phyloP scores from a whole-genome alignment of 345 rosid species.

The Citrus sp. region DNA sequence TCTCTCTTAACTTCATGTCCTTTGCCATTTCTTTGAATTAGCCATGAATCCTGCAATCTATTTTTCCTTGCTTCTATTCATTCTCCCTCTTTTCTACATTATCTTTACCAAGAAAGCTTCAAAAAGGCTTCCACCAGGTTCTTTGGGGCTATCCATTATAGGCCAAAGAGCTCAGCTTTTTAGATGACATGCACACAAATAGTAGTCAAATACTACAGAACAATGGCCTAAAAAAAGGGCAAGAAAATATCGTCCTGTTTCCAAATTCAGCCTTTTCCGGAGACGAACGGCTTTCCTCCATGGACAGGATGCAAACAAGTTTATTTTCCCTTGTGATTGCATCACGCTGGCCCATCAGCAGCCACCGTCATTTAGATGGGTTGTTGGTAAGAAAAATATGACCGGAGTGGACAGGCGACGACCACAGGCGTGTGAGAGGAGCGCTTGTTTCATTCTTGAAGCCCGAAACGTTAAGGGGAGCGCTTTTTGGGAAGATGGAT shows the following conservation, averaged over 20 bases:
- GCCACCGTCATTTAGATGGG: conserved; percentile 20
- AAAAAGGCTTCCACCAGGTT: conserved; percentile 33
- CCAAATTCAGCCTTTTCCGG: conserved; percentile 42
- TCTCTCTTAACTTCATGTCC: neutral
- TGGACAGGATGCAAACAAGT: conserved; percentile 50
- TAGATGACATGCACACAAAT: conserved; percentile 34
- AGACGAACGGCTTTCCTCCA: conserved; percentile 39
- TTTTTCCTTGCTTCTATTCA: conserved; percentile 2
- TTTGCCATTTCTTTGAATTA: neutral
- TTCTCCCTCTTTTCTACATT: conserved; percentile 17
- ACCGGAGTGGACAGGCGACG: conserved; percentile 32
- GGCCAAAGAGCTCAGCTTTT: conserved; percentile 25
- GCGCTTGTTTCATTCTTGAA: conserved; percentile 39
- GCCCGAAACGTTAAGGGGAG: conserved; percentile 50
- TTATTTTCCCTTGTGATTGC: conserved; percentile 36
- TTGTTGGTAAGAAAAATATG: conserved; percentile 35
- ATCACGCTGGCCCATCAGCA: conserved; percentile 24
- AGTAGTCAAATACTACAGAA: conserved; percentile 24
- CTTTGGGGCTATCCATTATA: conserved; percentile 30
- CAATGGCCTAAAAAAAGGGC: conserved; percentile 33
- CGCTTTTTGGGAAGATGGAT: conserved; percentile 45
- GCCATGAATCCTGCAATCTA: neutral
- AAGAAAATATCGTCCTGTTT: conserved; percentile 39
- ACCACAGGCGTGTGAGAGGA: conserved; percentile 42
- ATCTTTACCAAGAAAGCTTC: conserved; percentile 1